These are phyloP conservation scores for Hevea brasiliensis DNA, from an alignment of 345 rosid species.

Conservation along the genomic window DNA sequence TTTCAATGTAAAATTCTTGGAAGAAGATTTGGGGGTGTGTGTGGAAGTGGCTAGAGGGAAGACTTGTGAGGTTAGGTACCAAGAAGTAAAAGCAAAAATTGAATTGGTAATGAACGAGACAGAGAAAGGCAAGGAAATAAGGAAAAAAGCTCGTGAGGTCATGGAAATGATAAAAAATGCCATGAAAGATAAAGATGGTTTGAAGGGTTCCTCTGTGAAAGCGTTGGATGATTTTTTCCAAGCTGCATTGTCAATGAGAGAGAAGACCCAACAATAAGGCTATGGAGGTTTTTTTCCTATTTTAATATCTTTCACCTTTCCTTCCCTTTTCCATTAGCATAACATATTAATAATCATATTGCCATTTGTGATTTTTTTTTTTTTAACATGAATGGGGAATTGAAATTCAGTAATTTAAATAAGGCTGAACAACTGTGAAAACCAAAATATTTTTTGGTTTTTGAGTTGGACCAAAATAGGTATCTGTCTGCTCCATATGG, in stretches of 20 bases:
- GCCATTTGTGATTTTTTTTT: no score
- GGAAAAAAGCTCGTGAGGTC: slow-evolving; percentile 40
- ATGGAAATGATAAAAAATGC: slow-evolving; percentile 39
- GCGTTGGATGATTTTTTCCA: slow-evolving; percentile 17
- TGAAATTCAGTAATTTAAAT: no score
- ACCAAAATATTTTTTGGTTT: no score
- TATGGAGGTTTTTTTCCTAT: no score
- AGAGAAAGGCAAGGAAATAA: slow-evolving; percentile 44
- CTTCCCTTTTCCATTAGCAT: no score
- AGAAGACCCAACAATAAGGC: no score
- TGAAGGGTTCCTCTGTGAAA: slow-evolving; percentile 32
- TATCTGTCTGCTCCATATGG: no score
- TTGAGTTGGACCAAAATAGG: no score
- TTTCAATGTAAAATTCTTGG: slow-evolving; percentile 61
- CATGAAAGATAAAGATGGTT: slow-evolving; percentile 25
- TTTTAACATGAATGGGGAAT: no score
- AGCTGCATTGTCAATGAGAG: neutral
- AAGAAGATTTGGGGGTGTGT: slow-evolving; percentile 51
- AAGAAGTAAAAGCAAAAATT: slow-evolving; percentile 48
- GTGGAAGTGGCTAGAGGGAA: slow-evolving; percentile 70
- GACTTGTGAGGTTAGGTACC: slow-evolving; percentile 42
- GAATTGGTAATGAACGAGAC: slow-evolving; percentile 51
- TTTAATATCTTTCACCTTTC: no score
- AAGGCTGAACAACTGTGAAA: no score
- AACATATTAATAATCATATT: no score